Evolutionary conservation across 2,329 filamentous ascomycete genomes (phyloP), one percentile per base, ranked within the genome.

Genomic region (Hymenoscyphus fraxineus): DNA sequence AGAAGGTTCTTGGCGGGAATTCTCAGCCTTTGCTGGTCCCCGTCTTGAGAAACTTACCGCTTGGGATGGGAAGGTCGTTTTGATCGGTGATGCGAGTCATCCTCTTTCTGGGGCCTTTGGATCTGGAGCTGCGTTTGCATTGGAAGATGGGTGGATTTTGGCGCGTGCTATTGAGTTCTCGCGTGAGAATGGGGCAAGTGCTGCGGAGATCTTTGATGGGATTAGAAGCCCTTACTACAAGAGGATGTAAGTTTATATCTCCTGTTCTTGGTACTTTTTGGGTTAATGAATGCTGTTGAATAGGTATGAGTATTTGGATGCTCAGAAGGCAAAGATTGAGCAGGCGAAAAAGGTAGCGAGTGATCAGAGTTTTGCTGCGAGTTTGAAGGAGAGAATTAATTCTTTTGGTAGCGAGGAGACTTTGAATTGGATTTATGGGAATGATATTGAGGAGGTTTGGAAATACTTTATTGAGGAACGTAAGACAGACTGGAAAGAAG

Each of bases 51-150:
- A 72, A 1, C 71, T 82, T 3, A 78, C 72, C 1, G 77, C 73
- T 2, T 82, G 78, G 75, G 73, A 78, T 54, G 58, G 51, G 6
- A 79, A 78, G 60, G 69, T 84, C 2, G 83, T 80, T 6, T 76
- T 85, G 3, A 78, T 85, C 0, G 83, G 83, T 9, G 83, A 86
- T 67, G 79, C 82, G 0, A 85, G 82, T 1, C 83, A 86, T 70
- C 81, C 83, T 0, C 76, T 84, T 0, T 82, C 81, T 0, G 81
- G 77, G 2, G 78, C 77, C 0, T 79, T 79, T 67, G 79, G 80
- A 0, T 79, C 78, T 3, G 79, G 80, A 0, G 79, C 80, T 5
- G 79, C 76, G 0, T 80, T 80, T 65, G 79, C 80, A 0, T 73
- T 81, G 68, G 76, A 81, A 67, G 80, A 81, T 70, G 78, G 77